A percentile compares a stretch with the other conserved stretches of the same genome.
These are phyloP conservation scores for Hymenoscyphus linearis DNA, from an alignment of 2,329 filamentous ascomycete genomes.

Conservation along the genomic window DNA sequence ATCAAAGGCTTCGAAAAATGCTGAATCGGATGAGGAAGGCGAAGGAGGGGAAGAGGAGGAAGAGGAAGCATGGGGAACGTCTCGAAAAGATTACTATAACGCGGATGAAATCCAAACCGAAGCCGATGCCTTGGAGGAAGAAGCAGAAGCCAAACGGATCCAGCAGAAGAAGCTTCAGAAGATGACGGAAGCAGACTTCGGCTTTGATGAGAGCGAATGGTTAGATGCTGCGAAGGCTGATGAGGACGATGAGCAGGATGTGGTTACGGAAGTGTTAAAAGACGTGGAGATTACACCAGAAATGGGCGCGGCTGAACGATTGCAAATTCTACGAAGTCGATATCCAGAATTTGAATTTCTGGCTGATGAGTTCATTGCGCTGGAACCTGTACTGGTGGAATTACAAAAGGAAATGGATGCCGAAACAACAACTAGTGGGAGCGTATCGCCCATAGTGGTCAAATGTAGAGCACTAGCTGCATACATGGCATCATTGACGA, in stretches of 20 bases:
- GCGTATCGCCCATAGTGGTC: conserved; percentile 39
- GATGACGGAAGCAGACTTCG: conserved; percentile 89
- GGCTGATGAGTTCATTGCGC: conserved; percentile 56
- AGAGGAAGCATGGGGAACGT: conserved; percentile 76
- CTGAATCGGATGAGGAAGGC: conserved; percentile 47
- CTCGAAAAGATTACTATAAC: conserved; percentile 88
- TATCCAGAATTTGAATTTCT: conserved; percentile 93
- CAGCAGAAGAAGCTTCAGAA: conserved; percentile 87
- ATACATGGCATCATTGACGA: conserved; percentile 79
- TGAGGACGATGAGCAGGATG: conserved; percentile 42
- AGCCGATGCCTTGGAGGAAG: conserved; percentile 77
- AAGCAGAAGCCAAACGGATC: conserved; percentile 79
- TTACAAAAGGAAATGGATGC: conserved; percentile 54
- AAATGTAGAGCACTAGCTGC: conserved; percentile 79
- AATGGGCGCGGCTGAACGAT: conserved; percentile 69
- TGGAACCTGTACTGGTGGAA: conserved; percentile 53
- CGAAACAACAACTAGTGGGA: conserved; percentile 6
- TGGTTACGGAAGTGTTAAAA: conserved; percentile 82
- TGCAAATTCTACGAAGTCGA: conserved; percentile 68
- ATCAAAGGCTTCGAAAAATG: conserved; percentile 43
- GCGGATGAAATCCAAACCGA: conserved; percentile 67
- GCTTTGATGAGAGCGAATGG: conserved; percentile 90
- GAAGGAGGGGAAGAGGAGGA: conserved; percentile 53
- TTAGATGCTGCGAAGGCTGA: conserved; percentile 49
- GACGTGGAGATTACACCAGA: conserved; percentile 75